Base-by-base conservation (phyloP, 495 filamentous ascomycete species). In the Chaetomidium leptoderma region DNA sequence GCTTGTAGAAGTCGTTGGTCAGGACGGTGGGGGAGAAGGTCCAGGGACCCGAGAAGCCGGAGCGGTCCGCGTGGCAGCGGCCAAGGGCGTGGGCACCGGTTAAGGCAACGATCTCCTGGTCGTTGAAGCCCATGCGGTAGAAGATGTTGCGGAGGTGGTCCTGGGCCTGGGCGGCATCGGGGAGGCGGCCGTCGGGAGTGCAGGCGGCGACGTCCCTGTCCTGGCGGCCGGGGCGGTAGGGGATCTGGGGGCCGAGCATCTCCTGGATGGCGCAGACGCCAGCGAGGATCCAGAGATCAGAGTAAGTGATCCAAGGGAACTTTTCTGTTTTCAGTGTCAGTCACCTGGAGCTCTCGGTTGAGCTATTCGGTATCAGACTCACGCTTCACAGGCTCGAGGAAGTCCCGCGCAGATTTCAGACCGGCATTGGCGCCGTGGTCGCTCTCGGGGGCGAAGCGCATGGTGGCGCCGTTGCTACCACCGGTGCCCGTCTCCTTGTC, bases 51-150 rank as follows among this genome's bases (percentile, higher is more conserved):
- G 88, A 85, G 75, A 83, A 98, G 51, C 93, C 93, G 63, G 82
- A 87, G 60, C 92, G 90, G 73, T 95, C 86, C 8, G 86, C 77
- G 81, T 98, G 93, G 75, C 91, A 95, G 40, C 93, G 86, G 42
- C 93, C 93, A 11, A 98, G 80, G 19, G 93, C 91, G 79, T 98
- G 93, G 33, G 90, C 93, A 59, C 93, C 93, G 29, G 77, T 75
- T 57, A 98, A 80, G 29, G 93, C 93, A 30, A 97, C 92, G 65
- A 97, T 97, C 74, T 98, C 92, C 48, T 86, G 87, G 77, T 98
- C 93, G 73, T 95, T 86, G 81, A 98, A 98, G 57, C 93, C 93
- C 92, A 97, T 97, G 71, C 92, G 90, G 72, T 83, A 81, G 81
- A 98, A 98, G 80, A 98, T 88, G 73, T 85, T 83, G 57, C 93